Base-by-base conservation (phyloP, 345 rosid genomes). In the Limnanthes douglasii region DNA sequence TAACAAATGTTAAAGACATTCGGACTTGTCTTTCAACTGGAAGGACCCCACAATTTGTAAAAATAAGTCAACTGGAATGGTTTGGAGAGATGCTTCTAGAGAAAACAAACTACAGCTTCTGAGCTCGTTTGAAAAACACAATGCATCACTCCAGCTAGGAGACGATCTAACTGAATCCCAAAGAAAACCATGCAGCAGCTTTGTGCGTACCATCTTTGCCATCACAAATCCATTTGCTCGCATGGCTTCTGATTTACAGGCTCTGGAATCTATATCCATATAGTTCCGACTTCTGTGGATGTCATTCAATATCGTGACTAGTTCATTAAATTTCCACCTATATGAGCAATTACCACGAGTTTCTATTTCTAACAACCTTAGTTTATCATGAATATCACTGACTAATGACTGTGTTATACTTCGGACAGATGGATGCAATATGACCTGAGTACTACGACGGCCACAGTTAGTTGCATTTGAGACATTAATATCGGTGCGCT, bases 201-300 rank as follows among this genome's bases (percentile, higher is more conserved):
- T 84, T 31, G 83, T 79, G 11, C 95, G 90, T 35, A 77, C 76
- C 95, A 88, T 84, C 69, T 88, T 88, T 50, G 95, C 78, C 54
- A 74, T 50, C 40, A 88, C 86, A 66, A 83, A 83, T 42, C 97
- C 97, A 64, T 83, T 88, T 45, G 90, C 69, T 33, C 86, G 86
- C 86, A 83, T 83, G 29, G 81, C 75, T 54, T 74, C 95, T 26
- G 69, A 60, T 54, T 55, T 68, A 56, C 43, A 48, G 49, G 66
- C 57, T 46, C 61, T 57, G 5, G 48, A 60, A 40, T 79, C 77
- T 44, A 73, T 59, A 61, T 38, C 48, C 19, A 45, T 58, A 51
- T 38, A 59, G 22, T 18, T 40, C 48, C 48, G 81, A 53, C 69
- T 69, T 64, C 95, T 74, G 58, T 58, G 63, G 34, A 88, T 63